Base-by-base conservation (phyloP, 441 rosid species). In the Metrosideros polymorpha region DNA sequence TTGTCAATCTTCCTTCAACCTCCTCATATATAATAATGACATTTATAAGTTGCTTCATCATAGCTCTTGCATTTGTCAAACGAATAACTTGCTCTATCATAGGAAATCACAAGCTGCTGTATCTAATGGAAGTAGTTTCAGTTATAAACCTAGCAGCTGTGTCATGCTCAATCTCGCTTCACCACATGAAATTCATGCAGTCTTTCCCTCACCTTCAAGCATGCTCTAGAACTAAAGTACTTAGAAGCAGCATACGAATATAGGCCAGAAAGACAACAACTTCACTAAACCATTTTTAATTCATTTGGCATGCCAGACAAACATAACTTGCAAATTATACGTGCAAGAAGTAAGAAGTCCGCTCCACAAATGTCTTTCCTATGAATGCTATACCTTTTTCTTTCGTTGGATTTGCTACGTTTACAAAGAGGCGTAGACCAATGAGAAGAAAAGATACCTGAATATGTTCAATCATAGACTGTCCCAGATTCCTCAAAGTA, bases 401-500 rank as follows among this genome's bases (percentile, higher is more conserved):
- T 39, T 52, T 29, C 29, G 7, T 83, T 17, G 59, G 45, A 51
- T 54, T 39, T 22, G 47, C 47, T 71, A 71, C 47, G 39, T 71
- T 39, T 71, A 42, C 51, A 86, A 13, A 79, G 22, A 42, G n/a
- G 55, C 6, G 4, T 27, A 75, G 63, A 32, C 49, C 29, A 53
- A 50, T 47, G 43, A 86, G 56, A 57, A 79, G 49, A 3, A 85
- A 84, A 83, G 10, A 39, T 91, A 98, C 99, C 99, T 96, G 99
- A 91, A 98, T 93, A 86, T 96, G 98, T 87, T 95, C 99, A 18
- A 95, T 92, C 99, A 98, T 98, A 55, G 98, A 92, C 84, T 94
- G 94, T 42, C 99, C 99, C 49, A 96, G 95, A 88, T 92, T 93
- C 91, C 91, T 95, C 88, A 95, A 84, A 12, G 94, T 90, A 63